Evolutionary conservation across 2,329 filamentous ascomycete genomes (phyloP), one percentile per base, ranked within the genome.

Genomic region (Tothia fuscella): DNA sequence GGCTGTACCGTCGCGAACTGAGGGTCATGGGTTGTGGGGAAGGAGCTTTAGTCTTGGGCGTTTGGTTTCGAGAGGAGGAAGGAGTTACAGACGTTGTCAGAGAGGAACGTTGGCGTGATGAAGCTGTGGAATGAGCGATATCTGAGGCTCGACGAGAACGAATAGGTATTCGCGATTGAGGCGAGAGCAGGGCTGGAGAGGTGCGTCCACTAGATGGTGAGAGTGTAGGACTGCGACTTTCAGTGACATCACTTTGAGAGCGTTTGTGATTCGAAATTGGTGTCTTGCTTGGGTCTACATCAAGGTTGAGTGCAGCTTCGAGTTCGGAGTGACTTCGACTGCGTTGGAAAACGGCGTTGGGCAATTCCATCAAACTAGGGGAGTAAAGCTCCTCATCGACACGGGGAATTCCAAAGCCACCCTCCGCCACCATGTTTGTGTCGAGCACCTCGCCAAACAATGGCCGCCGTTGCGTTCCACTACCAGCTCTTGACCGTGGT

Each of bases 1-100:
- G 42, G 30, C 43, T 41, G 17, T 45, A 45, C 14, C 43, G 43
- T n/a, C 38, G 28, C 16, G 40, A 34, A 20, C 38, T 7, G 9
- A 45, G 32, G 17, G 25, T 41, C 35, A 42, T 16, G 7, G 39
- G 31, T 6, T 34, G 14, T 12, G 10, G 42, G 9, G 29, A 20
- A 41, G 38, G 14, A 42, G 14, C 30, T 10, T 7, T 28, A 21
- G 12, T 7, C 32, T 9, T 29, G 26, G 38, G 10, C 21, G 21
- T 12, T 36, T 35, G 38, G 9, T 16, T 9, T 7, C 19, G 7
- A 9, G 10, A 22, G 22, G 35, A 20, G 26, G 26, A 14, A 29
- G n/a, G n/a, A n/a, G n/a, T n/a, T n/a, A n/a, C n/a, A n/a, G n/a
- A n/a, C n/a, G 26, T 35, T 24, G 35, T 38, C 21, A 12, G 35